phyloP scores from a whole-genome alignment of 306 rosid species.

The Trifolium dubium region DNA sequence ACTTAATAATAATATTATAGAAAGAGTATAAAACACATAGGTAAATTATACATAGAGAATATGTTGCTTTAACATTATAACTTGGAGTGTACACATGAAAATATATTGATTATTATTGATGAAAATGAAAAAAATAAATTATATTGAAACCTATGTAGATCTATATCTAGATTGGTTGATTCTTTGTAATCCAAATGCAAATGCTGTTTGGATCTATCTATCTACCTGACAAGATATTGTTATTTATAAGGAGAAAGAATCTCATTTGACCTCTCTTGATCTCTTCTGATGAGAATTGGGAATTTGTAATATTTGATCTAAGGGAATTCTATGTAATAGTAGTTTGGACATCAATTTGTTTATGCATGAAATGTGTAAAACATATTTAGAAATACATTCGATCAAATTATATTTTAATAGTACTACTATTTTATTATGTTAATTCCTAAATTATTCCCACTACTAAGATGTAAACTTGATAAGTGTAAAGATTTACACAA shows the following conservation, averaged over 20 bases:
- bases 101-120: background rate
- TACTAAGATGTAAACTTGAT: background rate
- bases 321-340: background rate
- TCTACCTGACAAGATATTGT: background rate
- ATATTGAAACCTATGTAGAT: slow-evolving; percentile 31
- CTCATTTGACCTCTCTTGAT: slow-evolving; percentile 19
- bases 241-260: background rate
- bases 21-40: background rate
- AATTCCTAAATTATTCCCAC: too few relatives aligned
- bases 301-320: background rate
- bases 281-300: background rate
- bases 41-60: slow-evolving; percentile 9
- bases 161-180: slow-evolving; percentile 15
- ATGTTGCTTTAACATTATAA: slow-evolving; percentile 28
- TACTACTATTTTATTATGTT: background rate
- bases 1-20: background rate
- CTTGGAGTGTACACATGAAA: slow-evolving; percentile 9
- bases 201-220: slow-evolving; percentile 27
- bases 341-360: too few relatives aligned
- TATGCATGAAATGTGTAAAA: background rate
- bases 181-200: slow-evolving; percentile 5
- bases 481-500: background rate
- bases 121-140: background rate
- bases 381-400: background rate
- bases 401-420: too few relatives aligned